Evolutionary conservation across 2,329 filamentous ascomycete species (phyloP).

Genomic region (Emergomyces pasteurianus): DNA sequence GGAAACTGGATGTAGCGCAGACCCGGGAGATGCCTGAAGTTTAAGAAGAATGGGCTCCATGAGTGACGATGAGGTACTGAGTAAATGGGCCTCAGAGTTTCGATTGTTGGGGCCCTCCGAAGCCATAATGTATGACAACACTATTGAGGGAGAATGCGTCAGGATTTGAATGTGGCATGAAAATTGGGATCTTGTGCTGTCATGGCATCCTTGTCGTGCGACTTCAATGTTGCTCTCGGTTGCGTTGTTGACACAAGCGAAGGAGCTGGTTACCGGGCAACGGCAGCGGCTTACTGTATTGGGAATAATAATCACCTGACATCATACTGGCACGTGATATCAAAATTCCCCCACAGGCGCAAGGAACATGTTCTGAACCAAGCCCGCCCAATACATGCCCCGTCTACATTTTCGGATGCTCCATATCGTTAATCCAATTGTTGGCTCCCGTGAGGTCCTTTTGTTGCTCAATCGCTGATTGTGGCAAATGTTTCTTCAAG

Average conservation of each 20-base stretch:
- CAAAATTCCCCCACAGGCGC: too few relatives aligned
- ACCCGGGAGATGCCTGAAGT: constrained; percentile 17
- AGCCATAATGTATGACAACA: neutral
- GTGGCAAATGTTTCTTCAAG: neutral
- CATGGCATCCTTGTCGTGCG: neutral
- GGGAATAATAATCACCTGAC: neutral
- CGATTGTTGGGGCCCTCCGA: neutral
- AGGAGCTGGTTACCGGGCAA: neutral
- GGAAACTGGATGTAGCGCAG: constrained; percentile 33
- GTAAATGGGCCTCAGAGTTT: neutral
- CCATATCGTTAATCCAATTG: neutral
- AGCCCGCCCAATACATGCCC: neutral
- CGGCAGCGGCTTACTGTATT: neutral
- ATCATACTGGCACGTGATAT: neutral
- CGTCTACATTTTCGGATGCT: neutral
- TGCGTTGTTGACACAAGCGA: neutral
- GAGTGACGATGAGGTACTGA: neutral
- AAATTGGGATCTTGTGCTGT: neutral
- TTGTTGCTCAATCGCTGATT: neutral
- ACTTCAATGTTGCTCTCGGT: neutral
- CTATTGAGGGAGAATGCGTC: neutral
- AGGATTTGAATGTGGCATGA: neutral
- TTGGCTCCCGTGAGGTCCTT: neutral
- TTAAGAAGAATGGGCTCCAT: constrained; percentile 12
- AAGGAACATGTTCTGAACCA: too few relatives aligned